Evolutionary conservation across 345 rosid species (phyloP).

Genomic region (Camelina hispida): DNA sequence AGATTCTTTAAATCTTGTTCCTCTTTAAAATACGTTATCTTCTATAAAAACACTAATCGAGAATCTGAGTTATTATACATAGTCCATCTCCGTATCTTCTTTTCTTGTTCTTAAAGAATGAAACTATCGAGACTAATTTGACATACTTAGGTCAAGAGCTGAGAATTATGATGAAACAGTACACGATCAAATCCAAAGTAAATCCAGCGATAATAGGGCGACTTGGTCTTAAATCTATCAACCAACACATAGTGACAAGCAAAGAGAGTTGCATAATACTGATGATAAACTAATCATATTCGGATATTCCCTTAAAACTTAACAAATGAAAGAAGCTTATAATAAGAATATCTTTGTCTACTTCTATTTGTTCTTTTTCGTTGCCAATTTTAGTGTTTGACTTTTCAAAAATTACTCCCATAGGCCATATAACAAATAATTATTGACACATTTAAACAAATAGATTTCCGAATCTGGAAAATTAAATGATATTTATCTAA

Average conservation of each 20-base stretch:
- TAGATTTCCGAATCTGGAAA: neutral
- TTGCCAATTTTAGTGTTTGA: neutral
- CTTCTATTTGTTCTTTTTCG: constrained; percentile 15
- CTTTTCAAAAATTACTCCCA: neutral
- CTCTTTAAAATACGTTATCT: neutral
- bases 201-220: constrained; percentile 6
- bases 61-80: neutral
- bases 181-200: neutral
- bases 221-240: constrained; percentile 19
- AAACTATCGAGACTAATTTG: neutral
- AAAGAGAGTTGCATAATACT: neutral
- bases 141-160: constrained; percentile 19
- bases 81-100: neutral
- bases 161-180: neutral
- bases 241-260: constrained; percentile 21
- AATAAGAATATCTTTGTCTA: constrained; percentile 14
- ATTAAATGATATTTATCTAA: neutral
- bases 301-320: neutral
- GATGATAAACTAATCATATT: neutral
- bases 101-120: neutral
- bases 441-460: neutral
- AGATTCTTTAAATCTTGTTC: neutral
- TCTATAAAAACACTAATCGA: too few species aligned
- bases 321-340: constrained; percentile 19
- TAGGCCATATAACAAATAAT: neutral